A percentile compares a stretch with the other conserved stretches of the same genome.
phyloP scores from a whole-genome alignment of 768 basidiomycete species.

The Amanita thiersii region DNA sequence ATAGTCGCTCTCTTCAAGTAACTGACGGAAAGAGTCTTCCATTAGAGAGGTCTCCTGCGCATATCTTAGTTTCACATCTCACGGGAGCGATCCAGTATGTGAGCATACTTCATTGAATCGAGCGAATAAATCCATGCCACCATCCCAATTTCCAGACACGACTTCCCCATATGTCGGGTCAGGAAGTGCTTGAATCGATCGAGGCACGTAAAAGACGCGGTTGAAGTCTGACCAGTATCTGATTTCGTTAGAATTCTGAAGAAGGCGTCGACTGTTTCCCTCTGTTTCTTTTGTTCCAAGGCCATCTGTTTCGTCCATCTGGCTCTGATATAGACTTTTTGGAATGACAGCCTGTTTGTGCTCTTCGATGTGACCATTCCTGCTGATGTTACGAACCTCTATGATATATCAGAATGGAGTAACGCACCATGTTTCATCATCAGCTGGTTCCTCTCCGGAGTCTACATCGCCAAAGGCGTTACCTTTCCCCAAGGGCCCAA shows the following conservation, averaged over 20 bases:
- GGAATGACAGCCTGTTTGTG: slow-evolving; percentile 46
- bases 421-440: slow-evolving; percentile 4
- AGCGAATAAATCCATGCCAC: slow-evolving; percentile 41
- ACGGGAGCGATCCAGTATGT: neutral
- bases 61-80: neutral
- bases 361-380: slow-evolving; percentile 42
- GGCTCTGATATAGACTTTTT: slow-evolving; percentile 47
- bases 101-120: slow-evolving; percentile 46
- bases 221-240: slow-evolving; percentile 68
- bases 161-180: slow-evolving; percentile 50
- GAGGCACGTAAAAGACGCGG: slow-evolving; percentile 55
- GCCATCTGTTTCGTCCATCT: slow-evolving; percentile 19
- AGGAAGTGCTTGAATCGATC: slow-evolving; percentile 56
- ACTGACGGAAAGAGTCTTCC: slow-evolving; percentile 58
- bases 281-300: neutral
- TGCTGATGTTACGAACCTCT: slow-evolving; percentile 13
- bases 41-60: slow-evolving; percentile 53
- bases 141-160: slow-evolving; percentile 46
- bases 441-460: slow-evolving; percentile 14
- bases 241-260: slow-evolving; percentile 22
- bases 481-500: slow-evolving; percentile 45
- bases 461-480: slow-evolving; percentile 30
- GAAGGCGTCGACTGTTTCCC: slow-evolving; percentile 5
- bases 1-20: slow-evolving; percentile 70
- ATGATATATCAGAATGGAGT: slow-evolving; percentile 9